Base-by-base conservation (phyloP, 768 basidiomycete genomes). In the Leccinellum rugosiceps region DNA sequence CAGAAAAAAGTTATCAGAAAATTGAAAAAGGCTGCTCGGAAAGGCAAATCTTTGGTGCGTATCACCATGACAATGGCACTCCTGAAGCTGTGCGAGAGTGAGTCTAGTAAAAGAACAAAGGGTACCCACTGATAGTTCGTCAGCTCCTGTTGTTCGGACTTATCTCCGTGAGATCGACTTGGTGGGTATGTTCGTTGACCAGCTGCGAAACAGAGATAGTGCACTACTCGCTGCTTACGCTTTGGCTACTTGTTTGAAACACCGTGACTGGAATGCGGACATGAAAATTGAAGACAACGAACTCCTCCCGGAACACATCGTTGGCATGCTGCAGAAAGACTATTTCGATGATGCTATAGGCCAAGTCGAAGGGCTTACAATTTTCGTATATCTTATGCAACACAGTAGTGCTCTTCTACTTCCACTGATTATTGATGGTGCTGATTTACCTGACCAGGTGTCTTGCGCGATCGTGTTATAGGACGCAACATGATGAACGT, bases 291-390 rank as follows among this genome's bases (percentile, higher is more conserved):
- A 48, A 38, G 17, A 49, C 6, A 53, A 55, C 6, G 26, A 54
- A 4, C 38, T 30, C 21, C 48, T 63, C 25, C 45, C 21, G 13
- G 15, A 46, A 25, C 28, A 59, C 11, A 68, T 68, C 6, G 23
- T 67, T 17, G 50, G 51, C n/a, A 68, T 68, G 66, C 50, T 66
- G 21, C 60, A 62, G 28, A 31, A 55, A 11, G 61, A n/a, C n/a
- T n/a, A n/a, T n/a, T n/a, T n/a, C n/a, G n/a, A n/a, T n/a, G n/a
- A 68, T 23, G 64, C 66, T 17, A 55, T 68, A 0, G 67, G 67
- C 13, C 50, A 6, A 19, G 52, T 66, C 2, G 66, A 67, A 51
- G 66, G 66, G 9, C 64, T 68, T 41, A 62, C 66, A 31, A 60
- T 68, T 1, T 68, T 68, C n/a, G 47, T 48, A 3, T 48, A 68